Conservation (phyloP, 2,329 filamentous ascomycete species). For the Passalora sequoiae region DNA sequence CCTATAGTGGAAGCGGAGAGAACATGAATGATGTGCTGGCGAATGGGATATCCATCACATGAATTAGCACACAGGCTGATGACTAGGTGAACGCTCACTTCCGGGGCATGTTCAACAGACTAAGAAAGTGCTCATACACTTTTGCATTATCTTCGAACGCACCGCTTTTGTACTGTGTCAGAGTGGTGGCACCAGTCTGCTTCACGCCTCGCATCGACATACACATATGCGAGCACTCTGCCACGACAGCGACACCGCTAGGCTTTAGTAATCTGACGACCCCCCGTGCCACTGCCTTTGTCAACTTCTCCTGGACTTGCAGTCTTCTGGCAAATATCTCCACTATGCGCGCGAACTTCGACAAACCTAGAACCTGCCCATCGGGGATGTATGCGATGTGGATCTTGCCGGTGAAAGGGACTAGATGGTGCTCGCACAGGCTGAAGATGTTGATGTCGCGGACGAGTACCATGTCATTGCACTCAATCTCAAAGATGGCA, state of each 20-base stretch:
- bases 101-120: too few species aligned
- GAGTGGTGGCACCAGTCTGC: conserved; percentile 76
- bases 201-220: conserved; percentile 96
- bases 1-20: conserved; percentile 59
- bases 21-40: conserved; percentile 34
- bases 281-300: conserved; percentile 84
- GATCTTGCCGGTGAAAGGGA: conserved; percentile 94
- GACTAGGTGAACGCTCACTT: too few species aligned
- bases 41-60: too few species aligned
- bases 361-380: conserved; percentile 27
- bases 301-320: conserved; percentile 89
- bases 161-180: conserved; percentile 90
- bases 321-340: conserved; percentile 88
- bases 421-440: conserved; percentile 89
- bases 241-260: conserved; percentile 86
- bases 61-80: too few species aligned
- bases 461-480: conserved; percentile 91
- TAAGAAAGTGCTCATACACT: not conserved
- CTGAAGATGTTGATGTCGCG: conserved; percentile 92
- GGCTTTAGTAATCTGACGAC: conserved; percentile 85
- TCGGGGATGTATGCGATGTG: conserved; percentile 93
- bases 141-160: conserved; percentile 63
- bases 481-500: conserved; percentile 87
- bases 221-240: conserved; percentile 88
- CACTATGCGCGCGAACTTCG: conserved; percentile 70